Evolutionary conservation across 1,139 yeast genomes (phyloP).

Genomic region (Nakaseomyces bracarensis): DNA sequence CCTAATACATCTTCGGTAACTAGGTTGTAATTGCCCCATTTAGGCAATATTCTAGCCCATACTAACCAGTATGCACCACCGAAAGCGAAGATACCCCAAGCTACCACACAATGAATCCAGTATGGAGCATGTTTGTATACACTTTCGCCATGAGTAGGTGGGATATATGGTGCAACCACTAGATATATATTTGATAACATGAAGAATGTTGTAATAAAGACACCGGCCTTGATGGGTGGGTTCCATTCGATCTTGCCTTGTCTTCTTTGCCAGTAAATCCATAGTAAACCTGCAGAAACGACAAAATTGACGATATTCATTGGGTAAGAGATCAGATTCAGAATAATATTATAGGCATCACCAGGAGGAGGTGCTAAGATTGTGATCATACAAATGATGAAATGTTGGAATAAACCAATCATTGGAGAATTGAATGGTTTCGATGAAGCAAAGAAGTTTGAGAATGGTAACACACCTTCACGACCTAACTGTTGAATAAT

Average conservation of each 20-base stretch:
- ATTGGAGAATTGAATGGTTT: constrained; percentile 41
- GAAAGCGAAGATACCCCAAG: constrained; percentile 66
- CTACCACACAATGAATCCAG: constrained; percentile 75
- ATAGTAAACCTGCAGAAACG: constrained; percentile 64
- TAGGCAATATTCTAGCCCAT: constrained; percentile 58
- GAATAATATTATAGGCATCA: constrained; percentile 68
- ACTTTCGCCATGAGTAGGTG: constrained; percentile 58
- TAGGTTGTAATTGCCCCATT: constrained; percentile 48
- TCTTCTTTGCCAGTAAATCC: constrained; percentile 49
- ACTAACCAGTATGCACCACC: constrained; percentile 67
- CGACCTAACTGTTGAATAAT: constrained; percentile 68
- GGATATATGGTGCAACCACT: constrained; percentile 73
- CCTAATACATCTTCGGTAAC: constrained; percentile 56
- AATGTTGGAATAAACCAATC: constrained; percentile 48
- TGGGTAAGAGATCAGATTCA: constrained; percentile 69
- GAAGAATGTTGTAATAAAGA: constrained; percentile 58
- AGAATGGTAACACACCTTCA: constrained; percentile 65
- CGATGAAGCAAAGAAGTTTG: constrained; percentile 46
- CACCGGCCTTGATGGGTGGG: constrained; percentile 65
- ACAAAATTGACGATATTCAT: constrained; percentile 61
- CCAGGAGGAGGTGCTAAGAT: constrained; percentile 64
- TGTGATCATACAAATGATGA: constrained; percentile 45
- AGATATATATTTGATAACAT: constrained; percentile 60
- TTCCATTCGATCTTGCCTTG: constrained; percentile 56
- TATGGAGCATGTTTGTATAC: constrained; percentile 65